Evolutionary conservation across 108 stramenopile species (phyloP).

Genomic region (Pseudonitzschia multistriata): DNA sequence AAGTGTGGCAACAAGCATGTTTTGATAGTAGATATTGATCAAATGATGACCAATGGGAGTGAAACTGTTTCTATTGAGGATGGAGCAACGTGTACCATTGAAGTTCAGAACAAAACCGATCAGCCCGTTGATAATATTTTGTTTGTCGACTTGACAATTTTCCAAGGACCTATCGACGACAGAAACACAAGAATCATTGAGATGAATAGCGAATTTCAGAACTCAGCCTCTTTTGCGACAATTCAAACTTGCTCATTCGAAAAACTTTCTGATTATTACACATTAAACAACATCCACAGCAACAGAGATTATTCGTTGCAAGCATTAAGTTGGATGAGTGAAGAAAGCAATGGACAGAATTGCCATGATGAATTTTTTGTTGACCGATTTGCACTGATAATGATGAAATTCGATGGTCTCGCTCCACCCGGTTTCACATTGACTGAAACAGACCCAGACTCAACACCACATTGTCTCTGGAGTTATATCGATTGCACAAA

Average conservation of each 20-base stretch:
- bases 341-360: neutral
- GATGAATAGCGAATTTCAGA: neutral
- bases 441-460: neutral
- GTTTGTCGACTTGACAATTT: neutral
- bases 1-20: neutral
- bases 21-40: neutral
- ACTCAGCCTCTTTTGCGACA: neutral
- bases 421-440: neutral
- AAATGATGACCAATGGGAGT: neutral
- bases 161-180: neutral
- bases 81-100: neutral
- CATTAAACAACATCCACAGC: neutral
- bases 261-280: neutral
- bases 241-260: neutral
- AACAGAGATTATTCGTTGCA: neutral
- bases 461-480: neutral
- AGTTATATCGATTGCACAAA: neutral
- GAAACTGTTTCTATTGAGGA: constrained; percentile 2
- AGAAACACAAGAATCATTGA: neutral
- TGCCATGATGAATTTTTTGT: neutral
- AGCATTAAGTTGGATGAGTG: neutral
- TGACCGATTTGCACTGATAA: neutral
- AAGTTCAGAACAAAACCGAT: neutral
- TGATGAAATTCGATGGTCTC: neutral
- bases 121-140: neutral